Evolutionary conservation across 2,329 filamentous ascomycete species (phyloP).

Genomic region (Lecanicillium sp.): DNA sequence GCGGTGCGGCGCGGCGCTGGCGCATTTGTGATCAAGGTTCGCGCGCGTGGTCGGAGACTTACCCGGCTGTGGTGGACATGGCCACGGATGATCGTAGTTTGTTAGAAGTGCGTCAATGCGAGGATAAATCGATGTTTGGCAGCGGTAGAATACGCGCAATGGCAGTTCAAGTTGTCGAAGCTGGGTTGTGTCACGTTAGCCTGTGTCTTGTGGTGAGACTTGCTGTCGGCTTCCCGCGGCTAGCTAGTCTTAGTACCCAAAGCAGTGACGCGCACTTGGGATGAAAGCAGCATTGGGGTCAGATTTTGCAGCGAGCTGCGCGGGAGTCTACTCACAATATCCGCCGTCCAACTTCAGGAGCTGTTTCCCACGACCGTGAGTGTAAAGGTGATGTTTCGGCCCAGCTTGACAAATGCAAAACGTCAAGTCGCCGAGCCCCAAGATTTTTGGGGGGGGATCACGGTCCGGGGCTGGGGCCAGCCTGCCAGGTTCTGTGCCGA

Average conservation of each 20-base stretch:
- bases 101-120: background rate
- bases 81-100: background rate
- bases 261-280: background rate
- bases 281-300: background rate
- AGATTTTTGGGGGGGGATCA: too few species aligned
- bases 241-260: background rate
- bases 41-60: too few species aligned
- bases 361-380: too few species aligned
- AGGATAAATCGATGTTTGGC: too few species aligned
- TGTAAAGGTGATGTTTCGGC: too few species aligned
- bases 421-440: too few species aligned
- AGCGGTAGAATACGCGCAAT: background rate
- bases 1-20: too few species aligned
- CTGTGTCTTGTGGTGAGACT: background rate
- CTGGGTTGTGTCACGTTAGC: conserved; percentile 10
- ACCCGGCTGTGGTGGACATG: conserved; percentile 14
- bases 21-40: too few species aligned
- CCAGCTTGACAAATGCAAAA: too few species aligned
- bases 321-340: too few species aligned
- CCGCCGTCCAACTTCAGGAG: too few species aligned
- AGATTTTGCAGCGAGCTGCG: background rate
- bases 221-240: conserved; percentile 5
- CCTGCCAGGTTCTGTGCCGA: conserved; percentile 7
- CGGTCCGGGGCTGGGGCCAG: too few species aligned
- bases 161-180: background rate